A percentile compares a stretch with the other conserved stretches of the same genome.
These are phyloP conservation scores for Phytophthora syringae DNA, from an alignment of 352 stramenopile genomes.

Conservation along the genomic window DNA sequence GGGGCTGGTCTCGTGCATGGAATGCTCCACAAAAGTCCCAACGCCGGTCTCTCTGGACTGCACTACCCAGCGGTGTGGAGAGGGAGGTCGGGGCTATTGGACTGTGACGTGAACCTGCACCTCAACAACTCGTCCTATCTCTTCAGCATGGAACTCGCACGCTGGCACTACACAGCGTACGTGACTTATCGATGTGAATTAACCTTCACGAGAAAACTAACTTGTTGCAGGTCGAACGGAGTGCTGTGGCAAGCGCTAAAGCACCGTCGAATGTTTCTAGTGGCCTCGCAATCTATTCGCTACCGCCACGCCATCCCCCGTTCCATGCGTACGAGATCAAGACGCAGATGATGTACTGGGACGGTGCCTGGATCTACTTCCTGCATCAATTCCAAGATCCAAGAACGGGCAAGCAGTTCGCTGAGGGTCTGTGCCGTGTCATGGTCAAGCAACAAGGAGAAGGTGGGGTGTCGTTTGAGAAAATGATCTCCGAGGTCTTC, in stretches of 20 bases:
- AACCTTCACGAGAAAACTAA: not conserved
- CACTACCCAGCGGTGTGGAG: constrained; percentile 80
- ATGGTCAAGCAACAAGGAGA: constrained; percentile 37
- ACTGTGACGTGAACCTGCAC: constrained; percentile 88
- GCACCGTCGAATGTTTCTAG: constrained; percentile 66
- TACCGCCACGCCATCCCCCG: constrained; percentile 58
- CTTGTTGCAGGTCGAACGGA: constrained; percentile 39
- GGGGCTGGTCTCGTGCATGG: constrained; percentile 61
- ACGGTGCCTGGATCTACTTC: constrained; percentile 67
- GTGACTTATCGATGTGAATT: not conserved
- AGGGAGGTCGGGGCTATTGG: constrained; percentile 70
- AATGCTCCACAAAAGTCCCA: constrained; percentile 54
- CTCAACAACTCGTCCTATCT: constrained; percentile 89
- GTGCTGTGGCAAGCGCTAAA: constrained; percentile 68
- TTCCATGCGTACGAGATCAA: constrained; percentile 67
- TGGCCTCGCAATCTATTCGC: constrained; percentile 62
- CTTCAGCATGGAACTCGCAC: constrained; percentile 87
- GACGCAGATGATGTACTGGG: constrained; percentile 52
- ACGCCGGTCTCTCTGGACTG: constrained; percentile 55
- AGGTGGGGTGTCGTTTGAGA: constrained; percentile 23
- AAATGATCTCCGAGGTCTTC: constrained; percentile 40
- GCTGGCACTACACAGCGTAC: constrained; percentile 86
- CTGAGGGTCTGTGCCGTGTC: constrained; percentile 51
- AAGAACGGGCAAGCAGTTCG: constrained; percentile 54
- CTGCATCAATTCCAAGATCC: constrained; percentile 68